These are phyloP conservation scores for Russula dissimulans DNA, from an alignment of 768 basidiomycete genomes.

Conservation along the genomic window DNA sequence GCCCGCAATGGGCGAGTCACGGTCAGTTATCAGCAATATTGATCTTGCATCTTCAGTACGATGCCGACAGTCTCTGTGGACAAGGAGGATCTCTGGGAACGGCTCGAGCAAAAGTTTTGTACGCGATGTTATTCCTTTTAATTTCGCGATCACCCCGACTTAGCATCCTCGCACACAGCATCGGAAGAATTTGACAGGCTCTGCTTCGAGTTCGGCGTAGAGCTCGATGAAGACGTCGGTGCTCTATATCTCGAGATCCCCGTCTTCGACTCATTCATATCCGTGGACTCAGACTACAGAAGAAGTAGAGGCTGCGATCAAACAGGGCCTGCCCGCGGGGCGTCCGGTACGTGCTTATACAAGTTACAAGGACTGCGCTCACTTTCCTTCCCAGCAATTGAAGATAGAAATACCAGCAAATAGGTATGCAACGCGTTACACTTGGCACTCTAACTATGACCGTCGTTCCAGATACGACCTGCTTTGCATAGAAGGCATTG, in stretches of 20 bases:
- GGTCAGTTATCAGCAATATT: neutral
- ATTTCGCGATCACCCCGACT: conserved; percentile 15
- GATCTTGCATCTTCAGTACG: conserved; percentile 5
- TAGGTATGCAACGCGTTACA: conserved; percentile 38
- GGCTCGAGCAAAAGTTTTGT: conserved; percentile 82
- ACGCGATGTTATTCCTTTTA: conserved; percentile 22
- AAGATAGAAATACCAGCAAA: conserved; percentile 99
- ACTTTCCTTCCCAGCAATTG: conserved; percentile 56
- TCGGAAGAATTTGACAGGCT: conserved; percentile 91
- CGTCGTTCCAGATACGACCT: conserved; percentile 73
- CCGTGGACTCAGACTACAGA: conserved; percentile 61
- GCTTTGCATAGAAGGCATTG: conserved; percentile 93
- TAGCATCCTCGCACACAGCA: conserved; percentile 39
- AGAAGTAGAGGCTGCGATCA: conserved; percentile 73
- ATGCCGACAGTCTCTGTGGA: conserved; percentile 97
- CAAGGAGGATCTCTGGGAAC: conserved; percentile 87
- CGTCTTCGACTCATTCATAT: neutral
- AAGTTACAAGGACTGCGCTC: neutral
- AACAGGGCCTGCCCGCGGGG: conserved; percentile 77
- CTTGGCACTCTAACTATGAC: neutral
- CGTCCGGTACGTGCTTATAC: conserved; percentile 50
- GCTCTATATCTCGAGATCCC: neutral
- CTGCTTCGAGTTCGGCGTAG: conserved; percentile 95
- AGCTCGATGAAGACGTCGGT: conserved; percentile 94
- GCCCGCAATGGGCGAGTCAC: neutral